A percentile compares a stretch with the other conserved stretches of the same genome.
Evolutionary conservation across 768 basidiomycete genomes (phyloP).

Genomic region (Lepiota venenata): DNA sequence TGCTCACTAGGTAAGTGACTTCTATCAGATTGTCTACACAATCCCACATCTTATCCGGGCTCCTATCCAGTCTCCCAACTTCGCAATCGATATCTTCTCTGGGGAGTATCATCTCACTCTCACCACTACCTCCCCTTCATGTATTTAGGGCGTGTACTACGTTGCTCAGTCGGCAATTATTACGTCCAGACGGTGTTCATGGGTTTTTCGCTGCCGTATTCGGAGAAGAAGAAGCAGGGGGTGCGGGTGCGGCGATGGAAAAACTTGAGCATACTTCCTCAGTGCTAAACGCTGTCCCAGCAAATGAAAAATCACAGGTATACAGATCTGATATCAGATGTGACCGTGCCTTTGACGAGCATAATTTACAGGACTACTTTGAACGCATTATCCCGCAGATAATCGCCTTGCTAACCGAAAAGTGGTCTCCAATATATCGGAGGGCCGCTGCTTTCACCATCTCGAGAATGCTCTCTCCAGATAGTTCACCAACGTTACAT

Average conservation of each 20-base stretch:
- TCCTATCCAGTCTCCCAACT: conserved; percentile 51
- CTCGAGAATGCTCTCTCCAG: conserved; percentile 55
- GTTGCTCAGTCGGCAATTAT: conserved; percentile 68
- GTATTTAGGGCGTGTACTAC: conserved; percentile 55
- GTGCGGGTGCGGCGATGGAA: conserved; percentile 54
- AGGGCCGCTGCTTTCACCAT: conserved; percentile 67
- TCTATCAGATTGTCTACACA: conserved; percentile 11
- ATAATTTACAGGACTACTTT: conserved; percentile 55
- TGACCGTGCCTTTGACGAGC: conserved; percentile 2
- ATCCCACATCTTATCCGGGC: conserved; percentile 15
- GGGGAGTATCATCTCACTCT: conserved; percentile 51
- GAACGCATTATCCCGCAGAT: conserved; percentile 50
- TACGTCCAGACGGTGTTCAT: conserved; percentile 66
- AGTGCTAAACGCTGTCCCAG: conserved; percentile 62
- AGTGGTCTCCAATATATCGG: conserved; percentile 40
- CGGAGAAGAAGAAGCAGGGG: conserved; percentile 49
- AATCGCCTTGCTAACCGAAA: conserved; percentile 43
- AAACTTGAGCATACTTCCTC: conserved; percentile 72
- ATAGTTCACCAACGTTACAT: conserved; percentile 24
- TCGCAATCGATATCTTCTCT: conserved; percentile 64
- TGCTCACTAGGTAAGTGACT: conserved; percentile 58
- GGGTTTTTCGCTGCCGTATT: conserved; percentile 71
- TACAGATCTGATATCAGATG: conserved; percentile 16
- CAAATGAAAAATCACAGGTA: conserved; percentile 52
- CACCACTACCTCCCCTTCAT: conserved; percentile 41